Conservation (phyloP, 768 basidiomycete species). For the Lactifluus echinatus region DNA sequence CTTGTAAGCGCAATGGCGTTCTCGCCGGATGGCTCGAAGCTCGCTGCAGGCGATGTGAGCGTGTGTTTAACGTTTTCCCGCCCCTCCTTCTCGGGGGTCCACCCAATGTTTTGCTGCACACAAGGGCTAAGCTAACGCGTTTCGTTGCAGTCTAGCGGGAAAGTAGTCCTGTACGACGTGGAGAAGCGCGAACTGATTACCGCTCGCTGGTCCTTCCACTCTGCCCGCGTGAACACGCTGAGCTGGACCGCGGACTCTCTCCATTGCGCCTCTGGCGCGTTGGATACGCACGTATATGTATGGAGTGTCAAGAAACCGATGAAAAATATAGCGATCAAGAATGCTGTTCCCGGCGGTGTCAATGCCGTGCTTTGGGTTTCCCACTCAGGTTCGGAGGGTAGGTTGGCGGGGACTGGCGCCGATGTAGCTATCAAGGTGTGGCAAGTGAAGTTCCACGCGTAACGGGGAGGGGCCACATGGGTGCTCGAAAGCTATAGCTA, state of each 20-base stretch:
- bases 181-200: conserved; percentile 60
- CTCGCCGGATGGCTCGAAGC: conserved; percentile 62
- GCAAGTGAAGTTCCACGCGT: conserved; percentile 43
- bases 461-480: too few relatives aligned
- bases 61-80: too few relatives aligned
- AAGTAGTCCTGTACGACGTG: conserved; percentile 70
- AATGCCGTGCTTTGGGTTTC: conserved; percentile 72
- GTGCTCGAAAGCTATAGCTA: too few relatives aligned
- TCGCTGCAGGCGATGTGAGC: conserved; percentile 86
- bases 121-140: too few relatives aligned
- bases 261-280: conserved; percentile 78
- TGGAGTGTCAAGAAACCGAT: conserved; percentile 68
- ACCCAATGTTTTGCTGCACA: too few relatives aligned
- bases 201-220: conserved; percentile 80
- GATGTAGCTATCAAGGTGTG: conserved; percentile 75
- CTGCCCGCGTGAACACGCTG: conserved; percentile 71
- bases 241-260: conserved; percentile 65
- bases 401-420: conserved; percentile 62
- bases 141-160: conserved; percentile 76
- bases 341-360: conserved; percentile 80
- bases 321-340: conserved; percentile 75
- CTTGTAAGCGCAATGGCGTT: conserved; percentile 68
- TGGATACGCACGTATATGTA: conserved; percentile 90
- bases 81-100: not conserved
- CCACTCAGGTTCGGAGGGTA: conserved; percentile 31